phyloP scores from a whole-genome alignment of 768 basidiomycete genomes.

The Boletus patriciae region DNA sequence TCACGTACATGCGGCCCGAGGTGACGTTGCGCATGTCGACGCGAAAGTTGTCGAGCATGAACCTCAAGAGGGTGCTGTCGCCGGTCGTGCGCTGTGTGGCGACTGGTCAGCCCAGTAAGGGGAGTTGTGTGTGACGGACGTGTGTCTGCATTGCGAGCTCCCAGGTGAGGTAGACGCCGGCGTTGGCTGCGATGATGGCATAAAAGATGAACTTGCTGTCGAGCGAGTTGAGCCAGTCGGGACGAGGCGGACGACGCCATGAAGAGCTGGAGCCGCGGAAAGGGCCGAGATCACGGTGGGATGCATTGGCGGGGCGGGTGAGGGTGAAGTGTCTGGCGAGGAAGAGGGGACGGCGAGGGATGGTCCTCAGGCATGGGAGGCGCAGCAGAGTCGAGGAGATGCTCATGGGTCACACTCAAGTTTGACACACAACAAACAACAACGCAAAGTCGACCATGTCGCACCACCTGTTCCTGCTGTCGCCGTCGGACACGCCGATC shows the following conservation, averaged over 20 bases:
- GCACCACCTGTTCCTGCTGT: slow-evolving; percentile 82
- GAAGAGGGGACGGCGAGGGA: background rate
- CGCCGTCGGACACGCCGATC: slow-evolving; percentile 83
- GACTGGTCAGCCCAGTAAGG: background rate
- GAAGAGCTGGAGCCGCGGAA: slow-evolving; percentile 16
- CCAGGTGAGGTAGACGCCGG: slow-evolving; percentile 62
- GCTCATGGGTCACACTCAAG: background rate
- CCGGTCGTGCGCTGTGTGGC: slow-evolving; percentile 37
- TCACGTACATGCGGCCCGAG: slow-evolving; percentile 62
- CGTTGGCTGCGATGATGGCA: slow-evolving; percentile 65
- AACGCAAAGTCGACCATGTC: slow-evolving; percentile 52
- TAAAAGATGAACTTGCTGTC: slow-evolving; percentile 56
- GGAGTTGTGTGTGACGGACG: slow-evolving; percentile 30
- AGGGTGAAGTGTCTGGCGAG: slow-evolving; percentile 18
- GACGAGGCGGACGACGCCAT: slow-evolving; percentile 32
- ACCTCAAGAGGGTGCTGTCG: slow-evolving; percentile 39
- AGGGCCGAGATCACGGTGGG: slow-evolving; percentile 21
- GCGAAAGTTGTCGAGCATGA: slow-evolving; percentile 65
- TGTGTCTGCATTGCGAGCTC: slow-evolving; percentile 37
- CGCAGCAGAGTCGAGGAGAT: slow-evolving; percentile 7
- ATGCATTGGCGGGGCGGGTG: slow-evolving; percentile 18
- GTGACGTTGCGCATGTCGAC: slow-evolving; percentile 58
- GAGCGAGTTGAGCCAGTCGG: slow-evolving; percentile 48
- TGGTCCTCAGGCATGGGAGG: background rate
- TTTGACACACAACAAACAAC: slow-evolving; percentile 13